phyloP scores from a whole-genome alignment of 371 early-diverging fungal species.

The Mortierella sp. region DNA sequence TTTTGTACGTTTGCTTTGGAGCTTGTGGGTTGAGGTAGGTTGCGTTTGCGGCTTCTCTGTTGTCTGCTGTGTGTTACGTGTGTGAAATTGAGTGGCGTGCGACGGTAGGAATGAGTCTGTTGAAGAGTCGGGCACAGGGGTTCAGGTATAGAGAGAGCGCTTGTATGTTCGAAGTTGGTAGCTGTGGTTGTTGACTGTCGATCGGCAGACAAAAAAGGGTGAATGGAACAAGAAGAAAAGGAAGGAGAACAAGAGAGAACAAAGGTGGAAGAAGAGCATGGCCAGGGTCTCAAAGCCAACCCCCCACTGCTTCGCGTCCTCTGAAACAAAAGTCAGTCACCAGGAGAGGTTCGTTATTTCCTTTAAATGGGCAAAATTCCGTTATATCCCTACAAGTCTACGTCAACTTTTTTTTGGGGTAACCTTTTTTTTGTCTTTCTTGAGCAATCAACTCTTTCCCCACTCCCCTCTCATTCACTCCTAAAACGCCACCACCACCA shows the following conservation, averaged over 20 bases:
- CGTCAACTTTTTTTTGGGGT: not conserved
- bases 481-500: constrained; percentile 1
- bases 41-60: no score
- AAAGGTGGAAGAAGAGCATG: not conserved
- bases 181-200: not conserved
- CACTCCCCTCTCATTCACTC: not conserved
- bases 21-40: not conserved
- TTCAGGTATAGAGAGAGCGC: not conserved
- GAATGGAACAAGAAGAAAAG: not conserved
- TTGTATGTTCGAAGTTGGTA: not conserved
- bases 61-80: not conserved
- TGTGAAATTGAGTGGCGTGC: not conserved
- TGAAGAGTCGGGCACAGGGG: not conserved
- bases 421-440: not conserved
- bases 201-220: not conserved
- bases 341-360: not conserved
- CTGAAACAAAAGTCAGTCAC: not conserved
- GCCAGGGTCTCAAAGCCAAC: not conserved
- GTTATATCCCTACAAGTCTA: not conserved
- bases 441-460: not conserved
- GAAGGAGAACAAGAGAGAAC: not conserved
- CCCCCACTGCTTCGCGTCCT: not conserved
- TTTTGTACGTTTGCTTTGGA: not conserved
- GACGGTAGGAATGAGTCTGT: not conserved
- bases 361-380: not conserved